phyloP scores from a whole-genome alignment of 306 rosid species.

The Ammopiptanthus mongolicus region DNA sequence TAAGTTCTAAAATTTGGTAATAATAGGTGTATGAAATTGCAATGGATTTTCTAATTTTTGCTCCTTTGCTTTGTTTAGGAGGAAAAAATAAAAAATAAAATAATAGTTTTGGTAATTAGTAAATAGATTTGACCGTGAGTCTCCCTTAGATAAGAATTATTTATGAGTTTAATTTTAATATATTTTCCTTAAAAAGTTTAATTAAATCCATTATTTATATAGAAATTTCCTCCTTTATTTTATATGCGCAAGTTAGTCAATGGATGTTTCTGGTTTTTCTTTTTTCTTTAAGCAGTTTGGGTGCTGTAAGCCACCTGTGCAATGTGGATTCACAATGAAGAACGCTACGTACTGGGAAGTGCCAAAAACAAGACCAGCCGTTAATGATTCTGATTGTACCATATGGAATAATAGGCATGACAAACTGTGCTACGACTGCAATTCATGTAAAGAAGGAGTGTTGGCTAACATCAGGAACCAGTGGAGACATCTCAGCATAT shows the following conservation, averaged over 20 bases:
- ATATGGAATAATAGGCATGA: conserved; percentile 45
- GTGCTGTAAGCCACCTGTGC: conserved; percentile 69
- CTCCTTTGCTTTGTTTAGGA: too few relatives aligned
- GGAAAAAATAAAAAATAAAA: too few relatives aligned
- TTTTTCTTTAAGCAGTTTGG: conserved; percentile 38
- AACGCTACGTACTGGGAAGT: conserved; percentile 56
- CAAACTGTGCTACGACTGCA: conserved; percentile 53
- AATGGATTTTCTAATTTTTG: too few relatives aligned
- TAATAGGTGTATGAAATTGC: too few relatives aligned
- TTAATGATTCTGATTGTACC: conserved; percentile 40
- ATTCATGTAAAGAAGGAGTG: conserved; percentile 74
- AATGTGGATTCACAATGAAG: conserved; percentile 52
- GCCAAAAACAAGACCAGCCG: conserved; percentile 34
- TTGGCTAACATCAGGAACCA: conserved; percentile 45
- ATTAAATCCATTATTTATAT: too few relatives aligned
- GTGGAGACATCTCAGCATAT: conserved; percentile 53
- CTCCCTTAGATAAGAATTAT: too few relatives aligned
- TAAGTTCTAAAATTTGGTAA: too few relatives aligned
- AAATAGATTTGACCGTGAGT: too few relatives aligned
- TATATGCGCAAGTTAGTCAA: background rate
- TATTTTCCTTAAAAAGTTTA: too few relatives aligned
- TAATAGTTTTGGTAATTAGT: too few relatives aligned
- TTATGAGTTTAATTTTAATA: too few relatives aligned
- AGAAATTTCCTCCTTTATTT: too few relatives aligned
- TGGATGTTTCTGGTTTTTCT: background rate